Evolutionary conservation across 192 early-diverging fungal species (phyloP).

Genomic region (Kappamyces sp.): DNA sequence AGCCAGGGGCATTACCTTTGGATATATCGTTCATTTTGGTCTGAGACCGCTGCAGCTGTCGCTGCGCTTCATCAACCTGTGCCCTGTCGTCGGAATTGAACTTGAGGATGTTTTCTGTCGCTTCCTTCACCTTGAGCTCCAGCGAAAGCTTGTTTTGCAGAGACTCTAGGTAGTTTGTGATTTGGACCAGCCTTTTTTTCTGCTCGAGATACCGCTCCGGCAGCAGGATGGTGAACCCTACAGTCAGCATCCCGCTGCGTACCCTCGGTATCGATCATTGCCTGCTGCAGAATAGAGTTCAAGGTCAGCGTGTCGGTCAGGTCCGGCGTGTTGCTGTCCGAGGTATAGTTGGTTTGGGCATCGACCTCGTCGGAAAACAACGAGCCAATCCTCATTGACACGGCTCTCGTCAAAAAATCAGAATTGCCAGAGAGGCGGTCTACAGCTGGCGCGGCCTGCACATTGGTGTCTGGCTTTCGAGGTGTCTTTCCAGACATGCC

Average conservation of each 20-base stretch:
- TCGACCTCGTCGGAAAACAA: constrained; percentile 2
- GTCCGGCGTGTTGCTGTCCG: constrained; percentile 8
- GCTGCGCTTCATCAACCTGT: constrained; percentile 19
- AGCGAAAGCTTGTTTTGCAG: constrained; percentile 38
- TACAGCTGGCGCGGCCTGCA: too few species aligned
- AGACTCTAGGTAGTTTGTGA: constrained; percentile 19
- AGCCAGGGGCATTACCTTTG: neutral
- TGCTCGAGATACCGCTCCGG: constrained; percentile 32
- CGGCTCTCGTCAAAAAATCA: constrained; percentile 1
- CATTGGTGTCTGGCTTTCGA: too few species aligned
- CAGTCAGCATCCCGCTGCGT: too few species aligned
- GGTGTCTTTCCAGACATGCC: too few species aligned
- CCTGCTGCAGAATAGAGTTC: constrained; percentile 21
- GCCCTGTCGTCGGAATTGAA: constrained; percentile 17
- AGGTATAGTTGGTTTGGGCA: constrained; percentile 5
- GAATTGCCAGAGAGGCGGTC: neutral
- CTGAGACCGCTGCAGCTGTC: constrained; percentile 29
- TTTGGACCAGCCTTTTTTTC: constrained; percentile 27
- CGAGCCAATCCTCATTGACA: neutral
- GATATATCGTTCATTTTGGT: constrained; percentile 36
- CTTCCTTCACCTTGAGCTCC: constrained; percentile 36
- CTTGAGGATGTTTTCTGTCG: constrained; percentile 30
- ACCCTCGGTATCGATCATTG: constrained; percentile 21
- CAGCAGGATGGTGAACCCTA: constrained; percentile 22
- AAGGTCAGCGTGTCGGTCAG: constrained; percentile 4